Base-by-base conservation (phyloP, 768 basidiomycete genomes). In the Cystoderma amianthinum region DNA sequence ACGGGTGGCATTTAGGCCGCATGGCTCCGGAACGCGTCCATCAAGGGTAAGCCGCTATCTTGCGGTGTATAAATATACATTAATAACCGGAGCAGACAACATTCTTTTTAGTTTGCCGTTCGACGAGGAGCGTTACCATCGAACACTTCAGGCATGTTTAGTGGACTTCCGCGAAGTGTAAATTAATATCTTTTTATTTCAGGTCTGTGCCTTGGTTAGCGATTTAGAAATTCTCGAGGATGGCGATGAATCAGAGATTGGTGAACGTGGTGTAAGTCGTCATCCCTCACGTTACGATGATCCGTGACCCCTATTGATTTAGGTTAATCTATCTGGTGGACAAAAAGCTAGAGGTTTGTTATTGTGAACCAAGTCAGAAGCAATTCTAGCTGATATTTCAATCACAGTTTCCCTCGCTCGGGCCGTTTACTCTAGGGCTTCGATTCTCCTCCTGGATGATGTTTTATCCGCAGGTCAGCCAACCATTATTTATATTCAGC, bases 191-290 rank as follows among this genome's bases (percentile, higher is more conserved):
- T n/a, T n/a, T n/a, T 17, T 36, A 53, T 19, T 55, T 48, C 45
- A 74, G 72, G 71, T 61, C n/a, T 76, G 72, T 46, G 86, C 88
- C 1, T 67, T 93, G 16, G 63, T 82, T 16, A 75, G 68, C 42
- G 89, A 93, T 53, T 67, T 93, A 23, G 75, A 80, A 38, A 89
- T 92, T 42, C 65, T 93, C 12, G 90, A 92, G 55, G 89, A 92
- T 50, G 87, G 89, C 1, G 89, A 92, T 49, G 81, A 86, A 49
- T 80, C 87, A 0, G 89, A 92, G 59, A 90, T 91, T 41, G 88
- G 88, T 15, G 88, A 91, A 64, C 80, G 85, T 22, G 88, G 88
- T 18, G 87, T 87, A 54, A 36, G 66, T 53, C 3, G 10, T 20
- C 25, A 7, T 28, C n/a, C 34, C n/a, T 9, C n/a, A n/a, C 0